These are phyloP conservation scores for Withania somnifera DNA, from an alignment of 305 asterid species.

Conservation along the genomic window DNA sequence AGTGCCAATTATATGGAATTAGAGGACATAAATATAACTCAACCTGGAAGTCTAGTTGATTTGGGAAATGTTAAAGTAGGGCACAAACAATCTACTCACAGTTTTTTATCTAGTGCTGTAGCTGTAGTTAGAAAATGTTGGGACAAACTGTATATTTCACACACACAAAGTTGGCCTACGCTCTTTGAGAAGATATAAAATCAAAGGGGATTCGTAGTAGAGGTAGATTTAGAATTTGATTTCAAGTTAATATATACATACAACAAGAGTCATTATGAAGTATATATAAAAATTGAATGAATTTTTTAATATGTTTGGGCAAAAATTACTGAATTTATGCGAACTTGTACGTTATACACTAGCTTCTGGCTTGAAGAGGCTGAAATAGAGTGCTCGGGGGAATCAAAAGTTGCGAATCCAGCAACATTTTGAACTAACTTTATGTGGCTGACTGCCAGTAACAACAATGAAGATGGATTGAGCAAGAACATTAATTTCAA, in stretches of 20 bases:
- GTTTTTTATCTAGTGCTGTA: constrained; percentile 31
- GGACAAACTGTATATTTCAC: not conserved
- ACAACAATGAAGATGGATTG: no score
- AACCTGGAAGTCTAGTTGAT: constrained; percentile 56
- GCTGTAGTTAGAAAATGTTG: constrained; percentile 4
- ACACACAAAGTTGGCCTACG: not conserved
- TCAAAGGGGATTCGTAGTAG: not conserved
- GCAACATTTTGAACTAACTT: no score
- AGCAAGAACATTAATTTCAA: no score
- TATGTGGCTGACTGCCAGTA: no score
- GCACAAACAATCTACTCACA: constrained; percentile 20
- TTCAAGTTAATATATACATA: not conserved
- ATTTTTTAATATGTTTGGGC: not conserved
- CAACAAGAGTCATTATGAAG: not conserved
- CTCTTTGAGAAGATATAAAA: not conserved
- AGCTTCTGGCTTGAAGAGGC: no score
- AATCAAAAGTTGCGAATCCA: no score
- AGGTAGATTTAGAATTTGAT: not conserved
- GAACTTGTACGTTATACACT: no score
- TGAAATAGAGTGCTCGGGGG: no score
- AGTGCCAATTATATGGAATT: constrained; percentile 23
- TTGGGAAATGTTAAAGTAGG: constrained; percentile 47
- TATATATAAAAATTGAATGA: not conserved
- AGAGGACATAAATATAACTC: constrained; percentile 21
- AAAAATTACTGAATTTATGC: not conserved